Base-by-base conservation (phyloP, 2,329 filamentous ascomycete species). In the Fusarium sublunatum region DNA sequence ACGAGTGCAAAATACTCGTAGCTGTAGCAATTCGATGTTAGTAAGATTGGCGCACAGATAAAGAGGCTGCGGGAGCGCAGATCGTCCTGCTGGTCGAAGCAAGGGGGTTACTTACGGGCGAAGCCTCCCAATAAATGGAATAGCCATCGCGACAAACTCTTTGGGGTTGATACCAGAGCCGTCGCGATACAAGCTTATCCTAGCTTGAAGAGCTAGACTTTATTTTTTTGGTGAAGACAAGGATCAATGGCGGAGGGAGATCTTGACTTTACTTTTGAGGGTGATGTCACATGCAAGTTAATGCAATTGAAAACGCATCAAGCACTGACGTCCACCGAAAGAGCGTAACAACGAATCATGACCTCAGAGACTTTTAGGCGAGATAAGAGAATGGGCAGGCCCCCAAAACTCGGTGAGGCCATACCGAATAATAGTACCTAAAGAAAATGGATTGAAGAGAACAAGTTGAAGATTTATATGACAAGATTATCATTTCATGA, bases 1-100 rank as follows among this genome's bases (percentile, higher is more conserved):
- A 95, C 78, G 39, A 99, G 86, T 35, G 93, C 92, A 63, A 96
- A 78, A 79, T 98, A 98, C 80, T 99, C 93, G 77, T 85, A 85
- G 76, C 91, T 93, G 65, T 58, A 53, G 5, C 44, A 52, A 35
- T 31, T 24, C 10, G 35, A 47, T 28, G 53, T 70, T 53, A 70
- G 64, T 51, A 51, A 65, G 46, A 35, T 38, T 31, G 49, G 43
- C 38, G 46, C 39, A 56, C 41, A 38, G 35, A 47, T 36, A 34
- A 32, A 47, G n/a, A 47, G 49, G 48, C 24, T 48, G 48, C 35
- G 47, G 38, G 54, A 56, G 24, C 53, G 43, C 50, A 46, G 28
- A 50, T 51, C 26, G 26, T 29, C 28, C 45, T 44, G 24, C 38
- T 43, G 42, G 43, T 25, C 13, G 31, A 44, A 46, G 43, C 45